Percentiles rank a stretch among this genome's conserved stretches.
These are phyloP conservation scores for Wallacemonas rigidus DNA, from an alignment of 208 protist species.

Conservation along the genomic window DNA sequence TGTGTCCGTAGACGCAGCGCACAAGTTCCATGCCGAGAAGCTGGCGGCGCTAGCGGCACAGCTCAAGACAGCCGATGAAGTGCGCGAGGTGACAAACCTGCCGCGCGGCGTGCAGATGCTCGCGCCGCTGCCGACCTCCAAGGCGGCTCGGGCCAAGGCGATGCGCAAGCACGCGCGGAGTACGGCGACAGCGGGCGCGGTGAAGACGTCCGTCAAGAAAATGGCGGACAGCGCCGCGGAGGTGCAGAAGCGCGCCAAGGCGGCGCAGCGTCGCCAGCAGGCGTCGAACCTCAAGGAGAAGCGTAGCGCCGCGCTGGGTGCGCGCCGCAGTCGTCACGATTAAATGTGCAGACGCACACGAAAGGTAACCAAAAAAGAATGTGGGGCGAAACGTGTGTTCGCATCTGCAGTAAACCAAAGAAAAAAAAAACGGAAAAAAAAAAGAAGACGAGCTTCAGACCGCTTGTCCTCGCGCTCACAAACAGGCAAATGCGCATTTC, in stretches of 20 bases:
- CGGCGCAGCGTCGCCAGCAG: slow-evolving; percentile 31
- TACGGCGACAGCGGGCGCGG: neutral
- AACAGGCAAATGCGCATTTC: too few relatives aligned
- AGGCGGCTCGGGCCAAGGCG: slow-evolving; percentile 11
- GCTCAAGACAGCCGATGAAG: slow-evolving; percentile 46
- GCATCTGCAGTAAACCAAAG: neutral
- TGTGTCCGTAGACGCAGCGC: slow-evolving; percentile 14
- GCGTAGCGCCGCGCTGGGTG: slow-evolving; percentile 27
- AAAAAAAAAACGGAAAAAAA: slow-evolving; percentile 14
- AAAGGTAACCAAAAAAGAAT: slow-evolving; percentile 4
- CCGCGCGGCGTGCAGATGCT: slow-evolving; percentile 48
- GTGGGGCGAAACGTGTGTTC: too few relatives aligned
- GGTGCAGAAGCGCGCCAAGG: slow-evolving; percentile 26
- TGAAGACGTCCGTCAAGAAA: slow-evolving; percentile 53
- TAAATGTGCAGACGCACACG: slow-evolving; percentile 2
- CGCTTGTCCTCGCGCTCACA: too few relatives aligned
- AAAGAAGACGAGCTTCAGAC: neutral
- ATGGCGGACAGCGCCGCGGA: slow-evolving; percentile 29
- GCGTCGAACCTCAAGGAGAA: slow-evolving; percentile 36
- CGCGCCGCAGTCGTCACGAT: slow-evolving; percentile 17
- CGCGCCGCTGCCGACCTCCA: slow-evolving; percentile 19
- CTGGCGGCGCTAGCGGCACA: slow-evolving; percentile 33
- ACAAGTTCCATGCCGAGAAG: slow-evolving; percentile 13
- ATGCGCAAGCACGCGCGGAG: slow-evolving; percentile 4
- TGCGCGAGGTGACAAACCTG: slow-evolving; percentile 45